A percentile compares a stretch with the other conserved stretches of the same genome.
These are phyloP conservation scores for Phytophthora vignae DNA, from an alignment of 352 stramenopile species.

Conservation along the genomic window DNA sequence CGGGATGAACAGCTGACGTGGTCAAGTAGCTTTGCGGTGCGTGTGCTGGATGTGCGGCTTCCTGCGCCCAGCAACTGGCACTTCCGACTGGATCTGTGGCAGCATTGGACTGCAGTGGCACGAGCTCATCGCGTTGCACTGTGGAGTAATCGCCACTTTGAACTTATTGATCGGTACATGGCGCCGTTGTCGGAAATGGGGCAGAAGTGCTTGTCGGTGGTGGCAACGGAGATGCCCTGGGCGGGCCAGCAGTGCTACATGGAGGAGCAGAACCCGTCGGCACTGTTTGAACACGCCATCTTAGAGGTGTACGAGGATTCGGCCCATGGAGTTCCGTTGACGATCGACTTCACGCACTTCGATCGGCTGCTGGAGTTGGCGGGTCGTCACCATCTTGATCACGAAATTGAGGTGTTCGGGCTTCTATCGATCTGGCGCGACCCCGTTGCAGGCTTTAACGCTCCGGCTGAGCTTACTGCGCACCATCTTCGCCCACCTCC, in stretches of 20 bases:
- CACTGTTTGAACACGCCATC: conserved; percentile 74
- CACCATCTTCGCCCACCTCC: conserved; percentile 35
- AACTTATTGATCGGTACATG: conserved; percentile 75
- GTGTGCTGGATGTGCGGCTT: conserved; percentile 61
- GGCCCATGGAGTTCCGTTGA: conserved; percentile 41
- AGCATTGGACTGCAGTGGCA: conserved; percentile 73
- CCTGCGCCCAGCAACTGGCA: conserved; percentile 53
- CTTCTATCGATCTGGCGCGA: conserved; percentile 78
- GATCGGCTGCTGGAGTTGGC: conserved; percentile 68
- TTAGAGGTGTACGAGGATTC: conserved; percentile 69
- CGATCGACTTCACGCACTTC: conserved; percentile 76
- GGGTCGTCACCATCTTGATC: conserved; percentile 55
- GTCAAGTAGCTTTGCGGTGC: conserved; percentile 61
- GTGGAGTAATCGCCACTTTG: conserved; percentile 78
- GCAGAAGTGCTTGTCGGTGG: conserved; percentile 78
- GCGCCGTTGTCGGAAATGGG: conserved; percentile 62
- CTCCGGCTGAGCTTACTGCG: conserved; percentile 52
- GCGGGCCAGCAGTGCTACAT: conserved; percentile 80
- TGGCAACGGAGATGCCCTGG: conserved; percentile 83
- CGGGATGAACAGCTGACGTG: conserved; percentile 73
- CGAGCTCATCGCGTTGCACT: conserved; percentile 55
- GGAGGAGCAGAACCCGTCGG: conserved; percentile 70
- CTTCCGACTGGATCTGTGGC: conserved; percentile 85
- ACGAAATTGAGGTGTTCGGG: conserved; percentile 82
- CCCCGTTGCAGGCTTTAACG: conserved; percentile 62